These are phyloP conservation scores for Candida tetrigidarum DNA, from an alignment of 1,139 yeast genomes.

Conservation along the genomic window DNA sequence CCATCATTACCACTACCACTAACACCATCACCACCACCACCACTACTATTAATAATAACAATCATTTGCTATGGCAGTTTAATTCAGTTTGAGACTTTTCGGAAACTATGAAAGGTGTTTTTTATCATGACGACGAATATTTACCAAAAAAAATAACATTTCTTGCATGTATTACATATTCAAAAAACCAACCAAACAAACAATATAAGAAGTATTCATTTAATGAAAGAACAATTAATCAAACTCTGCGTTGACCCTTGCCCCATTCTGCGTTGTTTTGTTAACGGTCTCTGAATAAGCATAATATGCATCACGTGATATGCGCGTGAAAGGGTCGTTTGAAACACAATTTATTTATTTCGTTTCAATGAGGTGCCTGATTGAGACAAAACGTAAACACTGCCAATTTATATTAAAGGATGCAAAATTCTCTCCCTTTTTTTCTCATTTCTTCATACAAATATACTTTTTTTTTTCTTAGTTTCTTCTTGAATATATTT, in stretches of 20 bases:
- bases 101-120: background rate
- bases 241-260: too few relatives aligned
- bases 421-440: background rate
- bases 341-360: background rate
- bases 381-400: constrained; percentile 14
- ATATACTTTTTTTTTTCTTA: background rate
- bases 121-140: background rate
- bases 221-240: background rate
- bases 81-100: background rate
- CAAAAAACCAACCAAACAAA: too few relatives aligned
- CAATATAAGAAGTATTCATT: background rate
- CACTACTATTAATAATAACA: too few relatives aligned
- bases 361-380: too few relatives aligned
- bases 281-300: too few relatives aligned
- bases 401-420: constrained; percentile 6
- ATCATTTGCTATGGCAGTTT: background rate
- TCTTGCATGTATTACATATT: constrained; percentile 1
- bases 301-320: background rate
- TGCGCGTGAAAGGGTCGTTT: background rate
- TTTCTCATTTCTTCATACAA: background rate
- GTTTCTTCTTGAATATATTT: background rate
- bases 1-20: too few relatives aligned
- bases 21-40: too few relatives aligned
- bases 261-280: too few relatives aligned
- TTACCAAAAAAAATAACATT: background rate